phyloP scores from a whole-genome alignment of 2,329 filamentous ascomycete species.

The Byssothecium circinans region DNA sequence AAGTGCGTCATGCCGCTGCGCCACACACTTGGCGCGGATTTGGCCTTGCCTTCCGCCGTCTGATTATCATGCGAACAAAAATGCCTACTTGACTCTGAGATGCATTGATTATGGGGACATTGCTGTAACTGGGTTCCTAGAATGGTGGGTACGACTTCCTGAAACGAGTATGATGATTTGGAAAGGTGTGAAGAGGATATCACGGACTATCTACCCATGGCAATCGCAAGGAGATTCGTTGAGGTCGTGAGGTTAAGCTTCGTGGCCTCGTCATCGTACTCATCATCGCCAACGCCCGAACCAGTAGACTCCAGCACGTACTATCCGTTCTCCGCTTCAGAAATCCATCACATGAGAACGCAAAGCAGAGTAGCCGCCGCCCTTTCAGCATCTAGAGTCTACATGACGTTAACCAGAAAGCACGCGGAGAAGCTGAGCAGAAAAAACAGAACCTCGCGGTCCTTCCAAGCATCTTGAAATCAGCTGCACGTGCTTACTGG shows the following conservation, averaged over 20 bases:
- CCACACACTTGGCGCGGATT: conserved; percentile 32
- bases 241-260: conserved; percentile 20
- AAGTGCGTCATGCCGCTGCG: conserved; percentile 28
- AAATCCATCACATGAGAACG: background rate
- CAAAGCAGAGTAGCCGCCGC: background rate
- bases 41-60: background rate
- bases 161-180: no score
- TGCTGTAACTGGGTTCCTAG: no score
- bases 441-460: background rate
- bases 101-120: no score
- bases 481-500: conserved; percentile 59
- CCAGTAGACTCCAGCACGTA: background rate
- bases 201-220: conserved; percentile 9
- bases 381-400: background rate
- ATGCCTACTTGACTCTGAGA: no score
- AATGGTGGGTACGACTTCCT: no score
- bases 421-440: background rate
- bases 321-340: background rate
- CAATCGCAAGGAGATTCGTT: conserved; percentile 25
- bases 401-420: background rate
- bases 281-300: conserved; percentile 1
- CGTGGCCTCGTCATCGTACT: conserved; percentile 9
- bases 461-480: background rate
- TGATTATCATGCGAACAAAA: no score
- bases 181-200: no score